Evolutionary conservation across 2,329 filamentous ascomycete species (phyloP).

Genomic region (Xylaria sp.): DNA sequence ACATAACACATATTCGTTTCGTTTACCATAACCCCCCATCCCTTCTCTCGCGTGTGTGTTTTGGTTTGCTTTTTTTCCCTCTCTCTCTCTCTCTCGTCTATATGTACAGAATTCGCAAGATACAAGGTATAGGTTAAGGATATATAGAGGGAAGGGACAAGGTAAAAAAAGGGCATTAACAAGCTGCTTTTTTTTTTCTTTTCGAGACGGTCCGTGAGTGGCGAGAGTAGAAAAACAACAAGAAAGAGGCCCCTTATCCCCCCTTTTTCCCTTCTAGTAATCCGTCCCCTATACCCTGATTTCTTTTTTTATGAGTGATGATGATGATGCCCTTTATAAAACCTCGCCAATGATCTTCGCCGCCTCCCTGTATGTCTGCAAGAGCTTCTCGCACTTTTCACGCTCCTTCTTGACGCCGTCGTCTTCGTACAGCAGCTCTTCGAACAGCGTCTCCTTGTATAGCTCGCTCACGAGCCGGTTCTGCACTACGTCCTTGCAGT

Average conservation of each 20-base stretch:
- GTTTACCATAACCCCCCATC: background rate
- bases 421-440: conserved; percentile 93
- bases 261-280: background rate
- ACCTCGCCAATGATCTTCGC: conserved; percentile 98
- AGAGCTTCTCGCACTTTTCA: conserved; percentile 95
- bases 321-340: conserved; percentile 46
- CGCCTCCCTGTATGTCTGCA: conserved; percentile 93
- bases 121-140: background rate
- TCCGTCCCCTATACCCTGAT: background rate
- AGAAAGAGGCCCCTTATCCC: too few relatives aligned
- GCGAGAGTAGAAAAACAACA: too few relatives aligned
- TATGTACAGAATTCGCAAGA: background rate
- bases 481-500: conserved; percentile 96
- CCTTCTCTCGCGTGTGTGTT: background rate
- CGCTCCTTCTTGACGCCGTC: conserved; percentile 95
- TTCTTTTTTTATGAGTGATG: background rate
- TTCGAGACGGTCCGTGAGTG: background rate
- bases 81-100: background rate
- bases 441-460: conserved; percentile 86
- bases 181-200: background rate
- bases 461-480: conserved; percentile 93
- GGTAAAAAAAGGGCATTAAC: too few relatives aligned
- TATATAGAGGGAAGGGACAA: background rate
- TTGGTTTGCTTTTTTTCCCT: too few relatives aligned
- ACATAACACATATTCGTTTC: background rate